phyloP scores from a whole-genome alignment of 2,329 filamentous ascomycete genomes.

The Stagonosporopsis chrysanthemi region DNA sequence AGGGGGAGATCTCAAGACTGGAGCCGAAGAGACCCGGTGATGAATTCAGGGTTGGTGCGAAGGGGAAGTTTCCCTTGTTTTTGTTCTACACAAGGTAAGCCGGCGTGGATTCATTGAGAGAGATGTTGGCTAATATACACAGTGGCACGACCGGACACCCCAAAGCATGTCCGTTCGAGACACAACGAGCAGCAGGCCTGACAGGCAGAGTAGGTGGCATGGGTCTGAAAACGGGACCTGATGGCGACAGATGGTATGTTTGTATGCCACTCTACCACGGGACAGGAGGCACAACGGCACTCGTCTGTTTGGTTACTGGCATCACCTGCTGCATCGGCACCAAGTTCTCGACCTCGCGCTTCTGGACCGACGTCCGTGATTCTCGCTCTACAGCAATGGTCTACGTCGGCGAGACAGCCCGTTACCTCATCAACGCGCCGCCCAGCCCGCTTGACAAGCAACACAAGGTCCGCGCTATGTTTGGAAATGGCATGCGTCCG shows the following conservation, averaged over 20 bases:
- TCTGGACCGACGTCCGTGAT: conserved; percentile 76
- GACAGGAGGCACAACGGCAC: conserved; percentile 69
- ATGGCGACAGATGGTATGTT: conserved; percentile 71
- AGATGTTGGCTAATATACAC: conserved; percentile 18
- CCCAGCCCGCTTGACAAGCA: conserved; percentile 66
- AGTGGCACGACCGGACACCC: conserved; percentile 79
- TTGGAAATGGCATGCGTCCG: conserved; percentile 72
- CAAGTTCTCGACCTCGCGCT: conserved; percentile 72
- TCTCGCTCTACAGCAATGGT: conserved; percentile 74
- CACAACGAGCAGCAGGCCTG: conserved; percentile 55
- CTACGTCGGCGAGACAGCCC: conserved; percentile 79
- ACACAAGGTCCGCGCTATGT: conserved; percentile 67
- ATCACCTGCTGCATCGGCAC: conserved; percentile 68
- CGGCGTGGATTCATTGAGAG: neutral
- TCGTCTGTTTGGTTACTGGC: conserved; percentile 63
- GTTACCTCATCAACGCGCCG: conserved; percentile 75
- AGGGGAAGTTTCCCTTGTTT: conserved; percentile 63
- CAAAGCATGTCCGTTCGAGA: conserved; percentile 72
- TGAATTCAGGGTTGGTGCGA: conserved; percentile 61
- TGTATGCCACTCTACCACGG: conserved; percentile 83
- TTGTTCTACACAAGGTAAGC: conserved; percentile 73
- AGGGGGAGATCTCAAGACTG: conserved; percentile 57
- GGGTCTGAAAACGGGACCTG: conserved; percentile 49
- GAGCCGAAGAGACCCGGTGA: conserved; percentile 63
- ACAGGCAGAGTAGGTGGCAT: conserved; percentile 48